A percentile compares a stretch with the other conserved stretches of the same genome.
These are phyloP conservation scores for Suillus alpinus DNA, from an alignment of 768 basidiomycete species.

Conservation along the genomic window DNA sequence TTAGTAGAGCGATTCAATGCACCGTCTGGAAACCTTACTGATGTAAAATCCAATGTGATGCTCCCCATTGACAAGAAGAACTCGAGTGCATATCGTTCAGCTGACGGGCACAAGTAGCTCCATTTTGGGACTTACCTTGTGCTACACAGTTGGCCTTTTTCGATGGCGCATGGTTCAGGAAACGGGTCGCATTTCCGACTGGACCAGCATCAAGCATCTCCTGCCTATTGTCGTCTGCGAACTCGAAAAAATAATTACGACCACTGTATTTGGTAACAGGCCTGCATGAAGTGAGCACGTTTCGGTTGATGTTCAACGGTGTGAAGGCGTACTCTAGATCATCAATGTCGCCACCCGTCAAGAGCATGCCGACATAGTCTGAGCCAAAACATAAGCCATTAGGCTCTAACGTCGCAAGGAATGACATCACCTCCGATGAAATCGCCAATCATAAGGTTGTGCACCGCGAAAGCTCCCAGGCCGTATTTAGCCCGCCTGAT, in stretches of 20 bases:
- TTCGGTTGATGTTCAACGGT: neutral
- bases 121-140: slow-evolving; percentile 18
- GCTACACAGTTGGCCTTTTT: slow-evolving; percentile 20
- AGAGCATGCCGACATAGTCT: slow-evolving; percentile 42
- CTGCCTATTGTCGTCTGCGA: neutral
- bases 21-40: slow-evolving; percentile 23
- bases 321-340: slow-evolving; percentile 3
- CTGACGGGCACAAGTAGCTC: neutral
- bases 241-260: slow-evolving; percentile 37
- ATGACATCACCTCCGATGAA: slow-evolving; percentile 32
- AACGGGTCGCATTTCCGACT: slow-evolving; percentile 44
- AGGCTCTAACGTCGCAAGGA: neutral
- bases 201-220: slow-evolving; percentile 36
- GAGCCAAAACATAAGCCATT: neutral
- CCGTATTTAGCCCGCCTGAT: slow-evolving; percentile 38
- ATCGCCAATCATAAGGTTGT: slow-evolving; percentile 17
- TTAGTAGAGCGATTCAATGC: neutral
- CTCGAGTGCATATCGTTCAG: slow-evolving; percentile 13
- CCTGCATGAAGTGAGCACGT: slow-evolving; percentile 8
- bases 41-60: slow-evolving; percentile 36
- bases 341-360: slow-evolving; percentile 14
- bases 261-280: slow-evolving; percentile 8
- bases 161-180: slow-evolving; percentile 35
- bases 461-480: slow-evolving; percentile 44
- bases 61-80: slow-evolving; percentile 30